phyloP scores from a whole-genome alignment of 495 filamentous ascomycete species.

The Filosporella fistucella region DNA sequence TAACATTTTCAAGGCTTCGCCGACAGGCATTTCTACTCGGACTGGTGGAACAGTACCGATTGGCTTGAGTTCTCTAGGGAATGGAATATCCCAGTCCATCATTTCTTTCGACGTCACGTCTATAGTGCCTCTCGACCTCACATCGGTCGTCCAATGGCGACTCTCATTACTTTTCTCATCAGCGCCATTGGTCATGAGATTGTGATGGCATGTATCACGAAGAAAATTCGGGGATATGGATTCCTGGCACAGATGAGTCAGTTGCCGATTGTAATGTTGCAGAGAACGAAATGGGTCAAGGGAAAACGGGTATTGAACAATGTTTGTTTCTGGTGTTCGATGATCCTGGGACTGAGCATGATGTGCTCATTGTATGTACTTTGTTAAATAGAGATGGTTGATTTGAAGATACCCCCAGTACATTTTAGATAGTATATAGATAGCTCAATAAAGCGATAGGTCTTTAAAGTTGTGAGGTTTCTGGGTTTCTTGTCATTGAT shows the following conservation, averaged over 20 bases:
- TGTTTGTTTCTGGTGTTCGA: slow-evolving; percentile 88
- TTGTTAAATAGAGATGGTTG: slow-evolving; percentile 6
- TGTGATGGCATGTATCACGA: slow-evolving; percentile 96
- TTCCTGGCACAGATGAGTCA: slow-evolving; percentile 95
- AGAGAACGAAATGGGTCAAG: slow-evolving; percentile 72
- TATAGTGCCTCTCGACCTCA: slow-evolving; percentile 74
- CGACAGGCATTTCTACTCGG: slow-evolving; percentile 92
- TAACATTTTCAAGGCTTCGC: slow-evolving; percentile 50
- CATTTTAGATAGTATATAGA: too few relatives aligned
- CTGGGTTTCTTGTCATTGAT: too few relatives aligned
- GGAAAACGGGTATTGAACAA: slow-evolving; percentile 81
- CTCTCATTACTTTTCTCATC: slow-evolving; percentile 87
- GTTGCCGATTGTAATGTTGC: slow-evolving; percentile 87
- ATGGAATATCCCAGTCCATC: slow-evolving; percentile 99
- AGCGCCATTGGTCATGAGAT: slow-evolving; percentile 88
- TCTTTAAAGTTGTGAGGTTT: too few relatives aligned
- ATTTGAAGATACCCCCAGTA: too few relatives aligned
- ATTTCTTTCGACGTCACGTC: slow-evolving; percentile 92
- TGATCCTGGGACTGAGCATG: slow-evolving; percentile 87
- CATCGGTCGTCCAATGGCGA: slow-evolving; percentile 75
- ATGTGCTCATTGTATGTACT: slow-evolving; percentile 37
- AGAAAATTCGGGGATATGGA: slow-evolving; percentile 92
- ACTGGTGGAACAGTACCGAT: slow-evolving; percentile 91
- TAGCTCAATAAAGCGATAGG: too few relatives aligned
- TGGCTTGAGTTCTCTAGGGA: slow-evolving; percentile 96